phyloP scores from a whole-genome alignment of 768 basidiomycete genomes.

The Tulasnella calospora region DNA sequence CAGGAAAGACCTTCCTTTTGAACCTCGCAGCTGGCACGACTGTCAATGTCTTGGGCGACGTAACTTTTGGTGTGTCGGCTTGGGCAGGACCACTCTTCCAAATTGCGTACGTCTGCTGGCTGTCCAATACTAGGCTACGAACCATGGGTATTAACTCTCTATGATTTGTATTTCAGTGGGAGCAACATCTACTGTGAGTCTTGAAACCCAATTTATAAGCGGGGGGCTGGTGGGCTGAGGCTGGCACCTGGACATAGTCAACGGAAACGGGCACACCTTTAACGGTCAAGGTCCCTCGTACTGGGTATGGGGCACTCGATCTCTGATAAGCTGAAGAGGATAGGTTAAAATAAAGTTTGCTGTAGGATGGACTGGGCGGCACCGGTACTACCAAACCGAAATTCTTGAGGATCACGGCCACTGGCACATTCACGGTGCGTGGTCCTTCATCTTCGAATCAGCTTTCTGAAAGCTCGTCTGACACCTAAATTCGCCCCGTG shows the following conservation, averaged over 20 bases:
- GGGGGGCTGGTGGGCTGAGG: background rate
- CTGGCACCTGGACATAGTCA: conserved; percentile 28
- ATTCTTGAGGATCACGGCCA: conserved; percentile 44
- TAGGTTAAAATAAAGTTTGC: background rate
- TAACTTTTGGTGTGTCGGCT: conserved; percentile 49
- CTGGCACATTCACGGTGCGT: conserved; percentile 41
- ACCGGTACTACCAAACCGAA: conserved; percentile 33
- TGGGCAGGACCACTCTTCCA: conserved; percentile 28
- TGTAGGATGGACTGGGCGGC: conserved; percentile 31
- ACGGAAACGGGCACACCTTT: conserved; percentile 43
- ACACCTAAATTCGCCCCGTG: background rate
- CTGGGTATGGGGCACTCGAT: conserved; percentile 37
- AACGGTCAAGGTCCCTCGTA: conserved; percentile 45
- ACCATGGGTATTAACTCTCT: conserved; percentile 33
- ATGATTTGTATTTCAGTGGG: background rate
- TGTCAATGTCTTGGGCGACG: conserved; percentile 58
- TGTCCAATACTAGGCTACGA: conserved; percentile 40
- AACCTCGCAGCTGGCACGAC: conserved; percentile 46
- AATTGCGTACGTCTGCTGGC: conserved; percentile 11
- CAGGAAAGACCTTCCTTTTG: conserved; percentile 49
- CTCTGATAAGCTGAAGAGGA: background rate
- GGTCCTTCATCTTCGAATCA: background rate
- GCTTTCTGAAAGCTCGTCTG: background rate
- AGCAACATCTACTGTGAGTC: background rate
- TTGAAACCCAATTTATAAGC: background rate